These are phyloP conservation scores for Penicillium sp. DNA, from an alignment of 2,329 filamentous ascomycete genomes.

Conservation along the genomic window DNA sequence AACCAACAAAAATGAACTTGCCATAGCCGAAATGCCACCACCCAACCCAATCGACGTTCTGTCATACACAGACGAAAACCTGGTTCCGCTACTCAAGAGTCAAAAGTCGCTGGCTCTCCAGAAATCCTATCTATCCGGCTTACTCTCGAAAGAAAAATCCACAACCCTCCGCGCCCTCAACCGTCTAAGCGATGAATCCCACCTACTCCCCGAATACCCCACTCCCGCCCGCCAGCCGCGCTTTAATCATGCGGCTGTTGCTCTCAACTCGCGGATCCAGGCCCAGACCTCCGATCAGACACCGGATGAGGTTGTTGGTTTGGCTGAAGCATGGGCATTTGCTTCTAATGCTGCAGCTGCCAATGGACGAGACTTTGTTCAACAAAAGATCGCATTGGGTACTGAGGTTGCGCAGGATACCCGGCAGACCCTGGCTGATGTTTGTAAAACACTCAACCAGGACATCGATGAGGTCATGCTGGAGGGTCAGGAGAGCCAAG, in stretches of 20 bases:
- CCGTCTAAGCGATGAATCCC: conserved; percentile 42
- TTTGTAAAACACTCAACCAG: conserved; percentile 37
- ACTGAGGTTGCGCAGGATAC: conserved; percentile 31
- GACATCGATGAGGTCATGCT: conserved; percentile 26
- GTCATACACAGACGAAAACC: conserved; percentile 31
- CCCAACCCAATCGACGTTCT: conserved; percentile 30
- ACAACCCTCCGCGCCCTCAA: conserved; percentile 37
- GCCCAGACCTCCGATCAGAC: conserved; percentile 14
- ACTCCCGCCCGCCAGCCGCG: conserved; percentile 35
- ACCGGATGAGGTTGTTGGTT: conserved; percentile 31
- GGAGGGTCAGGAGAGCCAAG: conserved; percentile 13
- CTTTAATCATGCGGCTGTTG: conserved; percentile 34
- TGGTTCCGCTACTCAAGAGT: conserved; percentile 35
- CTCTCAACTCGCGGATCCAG: conserved; percentile 24
- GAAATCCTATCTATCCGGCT: conserved; percentile 36
- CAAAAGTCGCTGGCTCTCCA: conserved; percentile 39
- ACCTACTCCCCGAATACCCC: conserved; percentile 44
- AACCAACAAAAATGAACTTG: conserved; percentile 11
- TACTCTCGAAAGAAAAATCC: conserved; percentile 40
- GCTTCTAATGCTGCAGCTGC: conserved; percentile 35
- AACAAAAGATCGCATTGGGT: conserved; percentile 32
- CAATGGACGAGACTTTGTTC: conserved; percentile 33
- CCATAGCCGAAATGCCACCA: conserved; percentile 15
- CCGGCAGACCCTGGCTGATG: conserved; percentile 28
- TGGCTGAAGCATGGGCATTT: conserved; percentile 42